Evolutionary conservation across 1,284 basidiomycete species (phyloP).

Genomic region (Mycosarcoma maydis): DNA sequence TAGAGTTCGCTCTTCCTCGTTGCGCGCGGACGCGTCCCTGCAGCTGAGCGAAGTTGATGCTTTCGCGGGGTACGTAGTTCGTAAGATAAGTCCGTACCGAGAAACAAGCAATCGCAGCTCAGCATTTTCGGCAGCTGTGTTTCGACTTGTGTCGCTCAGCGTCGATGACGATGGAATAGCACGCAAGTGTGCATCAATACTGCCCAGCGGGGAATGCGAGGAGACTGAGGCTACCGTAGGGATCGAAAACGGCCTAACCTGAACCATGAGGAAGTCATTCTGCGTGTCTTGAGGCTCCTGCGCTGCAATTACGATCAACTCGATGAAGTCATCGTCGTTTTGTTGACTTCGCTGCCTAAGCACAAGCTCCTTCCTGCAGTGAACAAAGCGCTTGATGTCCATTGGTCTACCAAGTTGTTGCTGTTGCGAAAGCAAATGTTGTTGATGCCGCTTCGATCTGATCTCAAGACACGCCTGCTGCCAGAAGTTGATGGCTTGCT

Average conservation of each 20-base stretch:
- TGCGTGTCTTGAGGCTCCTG: not conserved
- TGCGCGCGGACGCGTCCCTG: not conserved
- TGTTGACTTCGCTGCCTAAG: not conserved
- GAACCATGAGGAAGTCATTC: slow-evolving; percentile 8
- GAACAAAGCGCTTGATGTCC: not conserved
- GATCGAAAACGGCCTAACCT: not conserved
- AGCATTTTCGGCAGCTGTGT: not conserved
- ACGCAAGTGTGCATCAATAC: not conserved
- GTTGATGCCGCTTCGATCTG: not conserved
- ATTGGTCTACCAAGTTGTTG: not conserved
- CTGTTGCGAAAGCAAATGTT: not conserved
- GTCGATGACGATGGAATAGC: not conserved
- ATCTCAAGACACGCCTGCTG: slow-evolving; percentile 12
- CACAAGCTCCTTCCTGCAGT: slow-evolving; percentile 3
- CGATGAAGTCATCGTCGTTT: not conserved
- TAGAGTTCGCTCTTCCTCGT: not conserved
- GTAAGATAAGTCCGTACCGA: slow-evolving; percentile 22
- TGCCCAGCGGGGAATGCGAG: not conserved
- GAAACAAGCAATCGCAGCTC: slow-evolving; percentile 25
- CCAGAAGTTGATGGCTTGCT: slow-evolving; percentile 9
- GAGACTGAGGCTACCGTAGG: not conserved
- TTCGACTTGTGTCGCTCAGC: not conserved
- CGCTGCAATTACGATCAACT: slow-evolving; percentile 1
- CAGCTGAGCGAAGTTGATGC: not conserved
- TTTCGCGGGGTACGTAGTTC: not conserved